A percentile compares a stretch with the other conserved stretches of the same genome.
phyloP scores from a whole-genome alignment of 768 basidiomycete genomes.

The Cystofilobasidium capitatum region DNA sequence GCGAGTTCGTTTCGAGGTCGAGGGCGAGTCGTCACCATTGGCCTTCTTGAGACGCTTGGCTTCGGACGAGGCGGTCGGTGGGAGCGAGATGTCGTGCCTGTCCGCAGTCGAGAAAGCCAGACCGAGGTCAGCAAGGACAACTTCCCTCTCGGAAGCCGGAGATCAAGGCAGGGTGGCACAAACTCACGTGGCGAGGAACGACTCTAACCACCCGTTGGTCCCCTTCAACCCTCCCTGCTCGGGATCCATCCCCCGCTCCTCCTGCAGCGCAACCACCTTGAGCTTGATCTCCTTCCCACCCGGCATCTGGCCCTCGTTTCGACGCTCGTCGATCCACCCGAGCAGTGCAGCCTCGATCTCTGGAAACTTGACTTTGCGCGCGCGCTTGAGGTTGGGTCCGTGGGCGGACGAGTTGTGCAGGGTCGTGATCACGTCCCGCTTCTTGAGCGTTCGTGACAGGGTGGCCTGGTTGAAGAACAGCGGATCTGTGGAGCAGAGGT shows the following conservation, averaged over 20 bases:
- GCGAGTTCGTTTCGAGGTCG: background rate
- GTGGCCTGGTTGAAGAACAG: conserved; percentile 9
- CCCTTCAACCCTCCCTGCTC: conserved; percentile 5
- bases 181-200: conserved; percentile 6
- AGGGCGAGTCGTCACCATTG: background rate
- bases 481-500: background rate
- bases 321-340: background rate
- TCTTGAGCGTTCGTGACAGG: conserved; percentile 7
- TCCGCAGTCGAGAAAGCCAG: background rate
- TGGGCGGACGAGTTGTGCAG: background rate
- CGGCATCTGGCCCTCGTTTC: background rate
- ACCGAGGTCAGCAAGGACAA: background rate
- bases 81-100: background rate
- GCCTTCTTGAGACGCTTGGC: background rate
- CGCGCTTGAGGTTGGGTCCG: background rate
- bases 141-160: background rate
- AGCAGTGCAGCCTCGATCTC: conserved; percentile 7
- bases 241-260: background rate
- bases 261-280: background rate
- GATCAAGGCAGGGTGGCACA: background rate
- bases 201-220: conserved; percentile 13
- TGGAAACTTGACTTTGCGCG: conserved; percentile 6
- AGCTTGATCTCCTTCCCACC: conserved; percentile 1
- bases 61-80: background rate
- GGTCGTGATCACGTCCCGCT: background rate